A percentile compares a stretch with the other conserved stretches of the same genome.
phyloP scores from a whole-genome alignment of 2,329 filamentous ascomycete genomes.

The Cadophora gregata region DNA sequence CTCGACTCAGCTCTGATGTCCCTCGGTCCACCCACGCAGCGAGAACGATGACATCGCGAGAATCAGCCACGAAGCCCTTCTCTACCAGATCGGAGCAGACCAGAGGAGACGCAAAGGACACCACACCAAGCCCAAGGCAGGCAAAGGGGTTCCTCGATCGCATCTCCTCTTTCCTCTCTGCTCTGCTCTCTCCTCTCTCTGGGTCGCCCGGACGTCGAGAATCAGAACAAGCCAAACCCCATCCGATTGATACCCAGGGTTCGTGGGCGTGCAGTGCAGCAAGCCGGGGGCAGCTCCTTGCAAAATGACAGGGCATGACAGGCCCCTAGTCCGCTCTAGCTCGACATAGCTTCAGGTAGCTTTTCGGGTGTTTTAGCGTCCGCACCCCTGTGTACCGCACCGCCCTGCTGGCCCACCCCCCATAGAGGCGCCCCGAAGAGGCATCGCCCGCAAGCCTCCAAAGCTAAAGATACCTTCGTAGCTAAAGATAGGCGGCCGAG shows the following conservation, averaged over 20 bases:
- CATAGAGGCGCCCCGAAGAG: not conserved
- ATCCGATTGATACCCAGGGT: constrained; percentile 9
- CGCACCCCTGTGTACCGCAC: constrained; percentile 8
- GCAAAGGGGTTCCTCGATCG: constrained; percentile 4
- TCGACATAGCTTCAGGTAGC: not conserved
- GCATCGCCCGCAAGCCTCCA: constrained; percentile 14
- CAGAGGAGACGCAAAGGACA: not conserved
- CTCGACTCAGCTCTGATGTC: not conserved
- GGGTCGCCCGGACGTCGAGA: constrained; percentile 7
- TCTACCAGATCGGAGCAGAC: not conserved
- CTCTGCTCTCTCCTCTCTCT: no score
- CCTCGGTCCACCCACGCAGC: not conserved
- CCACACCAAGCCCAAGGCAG: not conserved
- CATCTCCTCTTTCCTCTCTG: not conserved
- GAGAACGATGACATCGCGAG: constrained; percentile 1
- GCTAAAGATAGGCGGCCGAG: constrained; percentile 8
- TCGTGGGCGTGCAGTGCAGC: constrained; percentile 9
- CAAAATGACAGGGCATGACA: constrained; percentile 14
- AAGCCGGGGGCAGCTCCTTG: constrained; percentile 1
- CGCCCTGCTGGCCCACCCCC: not conserved
- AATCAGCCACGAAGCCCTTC: constrained; percentile 1
- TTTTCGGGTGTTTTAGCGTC: constrained; percentile 16
- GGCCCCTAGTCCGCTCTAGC: constrained; percentile 1
- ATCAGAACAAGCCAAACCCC: constrained; percentile 2
- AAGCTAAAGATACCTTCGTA: no score